A percentile compares a stretch with the other conserved stretches of the same genome.
These are phyloP conservation scores for Mycena crocata DNA, from an alignment of 768 basidiomycete genomes.

Conservation along the genomic window DNA sequence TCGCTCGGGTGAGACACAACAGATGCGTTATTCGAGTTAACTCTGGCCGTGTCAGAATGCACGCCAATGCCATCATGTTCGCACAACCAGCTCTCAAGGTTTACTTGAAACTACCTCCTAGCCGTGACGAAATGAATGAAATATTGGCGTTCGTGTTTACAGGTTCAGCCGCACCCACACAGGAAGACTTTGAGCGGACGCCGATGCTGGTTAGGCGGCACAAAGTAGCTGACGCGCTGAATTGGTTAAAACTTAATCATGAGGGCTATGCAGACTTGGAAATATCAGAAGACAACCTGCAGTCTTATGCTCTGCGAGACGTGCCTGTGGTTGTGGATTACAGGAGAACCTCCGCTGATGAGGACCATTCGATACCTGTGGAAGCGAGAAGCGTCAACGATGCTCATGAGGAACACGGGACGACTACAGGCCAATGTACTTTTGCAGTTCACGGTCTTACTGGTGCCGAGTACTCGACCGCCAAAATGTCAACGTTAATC, in stretches of 20 bases:
- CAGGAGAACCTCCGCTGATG: too few species aligned
- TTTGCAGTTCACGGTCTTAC: conserved; percentile 54
- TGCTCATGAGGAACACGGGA: conserved; percentile 42
- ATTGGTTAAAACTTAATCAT: neutral
- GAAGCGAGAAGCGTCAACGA: too few species aligned
- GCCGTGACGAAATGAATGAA: neutral
- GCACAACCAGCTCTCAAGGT: neutral
- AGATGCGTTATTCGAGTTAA: neutral
- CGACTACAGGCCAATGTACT: conserved; percentile 43
- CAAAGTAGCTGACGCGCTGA: neutral
- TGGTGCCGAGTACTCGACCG: conserved; percentile 37
- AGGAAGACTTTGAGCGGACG: neutral
- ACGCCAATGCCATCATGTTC: neutral
- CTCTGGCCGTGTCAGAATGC: neutral
- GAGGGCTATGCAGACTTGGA: neutral
- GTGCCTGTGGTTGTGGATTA: neutral
- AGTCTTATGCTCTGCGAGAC: neutral
- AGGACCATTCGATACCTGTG: neutral
- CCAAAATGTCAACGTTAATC: conserved; percentile 31
- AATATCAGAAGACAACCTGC: neutral
- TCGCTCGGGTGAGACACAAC: neutral
- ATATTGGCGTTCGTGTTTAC: neutral
- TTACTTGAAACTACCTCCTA: neutral
- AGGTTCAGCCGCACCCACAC: neutral
- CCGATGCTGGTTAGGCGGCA: neutral